Percentiles rank a stretch among this genome's conserved stretches.
These are phyloP conservation scores for Prunella vulgaris DNA, from an alignment of 257 asterid genomes.

Conservation along the genomic window DNA sequence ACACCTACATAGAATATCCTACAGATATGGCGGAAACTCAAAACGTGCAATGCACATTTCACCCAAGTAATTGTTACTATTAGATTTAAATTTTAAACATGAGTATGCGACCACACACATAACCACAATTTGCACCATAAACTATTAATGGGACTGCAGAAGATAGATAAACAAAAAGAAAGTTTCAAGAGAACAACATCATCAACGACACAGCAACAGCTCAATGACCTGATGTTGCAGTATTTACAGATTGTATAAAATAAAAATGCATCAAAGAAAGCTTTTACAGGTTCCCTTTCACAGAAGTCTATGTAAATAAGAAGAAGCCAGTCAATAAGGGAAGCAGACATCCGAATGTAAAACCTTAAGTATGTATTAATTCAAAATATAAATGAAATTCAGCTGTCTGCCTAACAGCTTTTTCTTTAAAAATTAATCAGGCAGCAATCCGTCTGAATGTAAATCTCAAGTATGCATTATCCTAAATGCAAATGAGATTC, in stretches of 20 bases:
- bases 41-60: not conserved
- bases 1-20: not conserved
- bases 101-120: not conserved
- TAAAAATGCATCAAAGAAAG: not conserved
- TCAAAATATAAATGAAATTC: not conserved
- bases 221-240: not conserved
- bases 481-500: not conserved
- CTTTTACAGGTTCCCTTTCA: not conserved
- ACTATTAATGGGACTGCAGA: not conserved
- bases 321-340: not conserved
- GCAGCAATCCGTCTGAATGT: not conserved
- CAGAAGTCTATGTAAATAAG: not conserved
- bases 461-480: not conserved
- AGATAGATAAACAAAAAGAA: not conserved
- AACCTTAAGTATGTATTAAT: not conserved
- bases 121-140: not conserved
- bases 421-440: not conserved
- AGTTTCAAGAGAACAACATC: not conserved
- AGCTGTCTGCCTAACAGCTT: too few species aligned
- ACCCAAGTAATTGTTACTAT: not conserved
- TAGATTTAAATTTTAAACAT: not conserved
- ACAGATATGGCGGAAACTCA: not conserved
- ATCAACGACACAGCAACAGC: not conserved
- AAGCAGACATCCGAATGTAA: not conserved
- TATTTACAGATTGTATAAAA: not conserved